phyloP scores from a whole-genome alignment of 208 protist genomes.

The Leishmania gerbilli region DNA sequence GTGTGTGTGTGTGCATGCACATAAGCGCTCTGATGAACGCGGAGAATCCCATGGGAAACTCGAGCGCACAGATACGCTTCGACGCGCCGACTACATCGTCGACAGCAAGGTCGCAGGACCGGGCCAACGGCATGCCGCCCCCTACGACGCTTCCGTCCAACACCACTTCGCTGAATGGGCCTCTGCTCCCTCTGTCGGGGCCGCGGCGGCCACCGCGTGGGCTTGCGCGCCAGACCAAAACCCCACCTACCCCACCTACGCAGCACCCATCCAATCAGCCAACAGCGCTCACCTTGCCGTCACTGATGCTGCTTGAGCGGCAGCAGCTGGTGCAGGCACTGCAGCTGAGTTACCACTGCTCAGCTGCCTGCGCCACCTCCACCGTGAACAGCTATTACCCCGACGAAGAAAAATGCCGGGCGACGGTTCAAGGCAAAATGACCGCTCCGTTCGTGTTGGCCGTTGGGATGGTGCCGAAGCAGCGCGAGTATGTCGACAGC shows the following conservation, averaged over 20 bases:
- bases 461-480: constrained; percentile 46
- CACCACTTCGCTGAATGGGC: not conserved
- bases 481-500: constrained; percentile 38
- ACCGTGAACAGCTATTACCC: constrained; percentile 39
- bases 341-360: constrained; percentile 29
- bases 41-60: not conserved
- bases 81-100: no score
- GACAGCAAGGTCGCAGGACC: not conserved
- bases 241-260: not conserved
- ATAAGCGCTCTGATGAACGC: not conserved
- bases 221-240: not conserved
- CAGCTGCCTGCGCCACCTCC: constrained; percentile 25
- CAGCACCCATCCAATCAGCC: not conserved
- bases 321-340: constrained; percentile 2
- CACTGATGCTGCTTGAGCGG: not conserved
- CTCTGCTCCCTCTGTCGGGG: not conserved
- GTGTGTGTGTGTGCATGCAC: not conserved
- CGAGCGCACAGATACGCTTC: not conserved
- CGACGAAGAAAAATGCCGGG: constrained; percentile 12
- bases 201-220: not conserved
- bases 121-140: no score
- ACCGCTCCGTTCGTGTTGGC: constrained; percentile 42
- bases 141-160: not conserved
- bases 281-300: not conserved
- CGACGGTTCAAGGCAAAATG: constrained; percentile 37